Evolutionary conservation across 2,329 filamentous ascomycete genomes (phyloP).

Genomic region (Albifimbria verrucaria): DNA sequence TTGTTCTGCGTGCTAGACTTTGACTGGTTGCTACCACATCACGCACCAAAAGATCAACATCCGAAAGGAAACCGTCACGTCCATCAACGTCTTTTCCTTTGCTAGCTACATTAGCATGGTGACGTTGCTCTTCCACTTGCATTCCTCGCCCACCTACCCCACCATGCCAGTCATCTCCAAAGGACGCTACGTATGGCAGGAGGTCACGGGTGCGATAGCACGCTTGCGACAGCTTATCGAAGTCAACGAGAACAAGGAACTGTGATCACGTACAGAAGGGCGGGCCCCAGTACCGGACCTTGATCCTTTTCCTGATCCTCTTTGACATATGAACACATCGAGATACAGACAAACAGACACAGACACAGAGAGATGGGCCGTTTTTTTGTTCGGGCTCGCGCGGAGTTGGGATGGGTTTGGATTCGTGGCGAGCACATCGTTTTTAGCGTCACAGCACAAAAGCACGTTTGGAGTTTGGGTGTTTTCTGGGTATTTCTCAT

Average conservation of each 20-base stretch:
- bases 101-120: constrained; percentile 76
- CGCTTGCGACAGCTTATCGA: constrained; percentile 19
- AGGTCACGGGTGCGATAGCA: constrained; percentile 24
- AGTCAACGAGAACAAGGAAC: constrained; percentile 27
- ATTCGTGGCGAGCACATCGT: not conserved
- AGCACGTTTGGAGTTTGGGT: not conserved
- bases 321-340: no score
- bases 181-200: constrained; percentile 27
- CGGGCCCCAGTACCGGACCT: no score
- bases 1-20: constrained; percentile 46
- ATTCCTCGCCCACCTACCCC: constrained; percentile 59
- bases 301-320: no score
- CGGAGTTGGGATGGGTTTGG: no score
- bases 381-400: no score
- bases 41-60: constrained; percentile 78
- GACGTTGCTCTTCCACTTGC: constrained; percentile 63
- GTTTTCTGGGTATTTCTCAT: not conserved
- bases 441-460: not conserved
- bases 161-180: constrained; percentile 54
- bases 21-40: constrained; percentile 72
- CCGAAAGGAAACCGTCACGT: constrained; percentile 73
- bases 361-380: no score
- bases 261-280: no score
- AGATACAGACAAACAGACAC: no score
- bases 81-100: constrained; percentile 73